These are phyloP conservation scores for Lactifluus echinatus DNA, from an alignment of 768 basidiomycete genomes.

Conservation along the genomic window DNA sequence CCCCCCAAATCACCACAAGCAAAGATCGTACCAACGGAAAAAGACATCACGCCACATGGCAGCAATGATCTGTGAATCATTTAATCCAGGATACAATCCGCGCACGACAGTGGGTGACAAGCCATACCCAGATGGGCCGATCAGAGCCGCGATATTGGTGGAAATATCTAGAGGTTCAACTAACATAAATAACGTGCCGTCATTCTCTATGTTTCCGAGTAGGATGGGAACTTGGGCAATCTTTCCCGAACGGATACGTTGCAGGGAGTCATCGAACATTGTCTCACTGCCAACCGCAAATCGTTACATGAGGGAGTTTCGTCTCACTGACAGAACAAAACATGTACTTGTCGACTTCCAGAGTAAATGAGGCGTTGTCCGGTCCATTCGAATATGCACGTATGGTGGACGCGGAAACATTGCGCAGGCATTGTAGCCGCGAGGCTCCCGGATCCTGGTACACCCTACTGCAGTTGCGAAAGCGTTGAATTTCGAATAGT, in stretches of 20 bases:
- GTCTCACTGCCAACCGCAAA: not conserved
- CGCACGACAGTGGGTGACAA: not conserved
- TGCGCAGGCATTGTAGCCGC: too few species aligned
- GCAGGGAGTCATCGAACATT: not conserved
- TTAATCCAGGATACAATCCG: not conserved
- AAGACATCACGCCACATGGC: not conserved
- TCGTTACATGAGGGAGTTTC: too few species aligned
- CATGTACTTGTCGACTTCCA: too few species aligned
- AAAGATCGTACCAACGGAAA: conserved; percentile 5
- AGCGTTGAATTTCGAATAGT: too few species aligned
- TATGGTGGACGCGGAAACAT: too few species aligned
- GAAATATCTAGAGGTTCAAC: not conserved
- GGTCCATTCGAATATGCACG: too few species aligned
- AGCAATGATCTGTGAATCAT: not conserved
- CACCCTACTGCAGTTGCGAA: too few species aligned
- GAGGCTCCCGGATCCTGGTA: too few species aligned
- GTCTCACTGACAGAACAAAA: too few species aligned
- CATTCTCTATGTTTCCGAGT: conserved; percentile 4
- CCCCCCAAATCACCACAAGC: not conserved
- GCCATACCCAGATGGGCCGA: not conserved
- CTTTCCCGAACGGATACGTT: conserved; percentile 2
- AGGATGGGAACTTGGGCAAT: conserved; percentile 4
- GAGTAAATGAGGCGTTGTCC: too few species aligned
- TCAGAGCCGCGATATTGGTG: not conserved
- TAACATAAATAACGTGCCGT: not conserved